phyloP scores from a whole-genome alignment of 1,284 basidiomycete genomes.

The Phlebopus sp. region DNA sequence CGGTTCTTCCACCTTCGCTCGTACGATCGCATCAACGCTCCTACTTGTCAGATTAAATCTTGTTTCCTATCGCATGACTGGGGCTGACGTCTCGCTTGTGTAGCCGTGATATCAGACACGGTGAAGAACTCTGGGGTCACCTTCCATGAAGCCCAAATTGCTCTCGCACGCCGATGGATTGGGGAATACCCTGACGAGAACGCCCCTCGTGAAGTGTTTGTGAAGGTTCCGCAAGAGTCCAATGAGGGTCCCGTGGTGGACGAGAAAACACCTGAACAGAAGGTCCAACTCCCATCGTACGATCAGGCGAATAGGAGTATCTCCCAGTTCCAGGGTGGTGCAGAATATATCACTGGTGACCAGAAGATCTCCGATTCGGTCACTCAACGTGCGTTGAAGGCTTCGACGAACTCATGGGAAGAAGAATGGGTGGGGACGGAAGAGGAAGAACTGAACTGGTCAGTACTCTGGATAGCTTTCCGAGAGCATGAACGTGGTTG shows the following conservation, averaged over 20 bases:
- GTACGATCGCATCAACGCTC: slow-evolving; percentile 91
- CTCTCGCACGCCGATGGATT: slow-evolving; percentile 81
- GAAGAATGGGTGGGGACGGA: slow-evolving; percentile 83
- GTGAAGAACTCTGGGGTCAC: slow-evolving; percentile 74
- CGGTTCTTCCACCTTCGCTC: slow-evolving; percentile 87
- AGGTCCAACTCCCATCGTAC: slow-evolving; percentile 32
- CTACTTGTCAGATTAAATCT: slow-evolving; percentile 42
- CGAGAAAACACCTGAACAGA: slow-evolving; percentile 64
- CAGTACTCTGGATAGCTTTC: slow-evolving; percentile 31
- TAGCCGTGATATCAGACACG: slow-evolving; percentile 60
- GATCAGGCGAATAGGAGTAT: slow-evolving; percentile 67
- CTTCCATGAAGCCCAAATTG: slow-evolving; percentile 85
- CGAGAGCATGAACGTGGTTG: slow-evolving; percentile 4
- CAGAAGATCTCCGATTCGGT: slow-evolving; percentile 70
- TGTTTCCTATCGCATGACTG: slow-evolving; percentile 4
- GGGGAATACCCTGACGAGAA: slow-evolving; percentile 43
- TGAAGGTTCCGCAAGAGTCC: slow-evolving; percentile 49
- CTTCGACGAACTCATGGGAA: slow-evolving; percentile 55
- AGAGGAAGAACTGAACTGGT: slow-evolving; percentile 80
- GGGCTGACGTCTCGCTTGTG: not conserved
- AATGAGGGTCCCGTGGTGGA: slow-evolving; percentile 47
- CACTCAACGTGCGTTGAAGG: slow-evolving; percentile 72
- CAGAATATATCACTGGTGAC: slow-evolving; percentile 51
- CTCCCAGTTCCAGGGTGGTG: slow-evolving; percentile 63
- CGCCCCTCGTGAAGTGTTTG: slow-evolving; percentile 48